phyloP scores from a whole-genome alignment of 1,284 basidiomycete genomes.

The Leucoagaricus sp. region DNA sequence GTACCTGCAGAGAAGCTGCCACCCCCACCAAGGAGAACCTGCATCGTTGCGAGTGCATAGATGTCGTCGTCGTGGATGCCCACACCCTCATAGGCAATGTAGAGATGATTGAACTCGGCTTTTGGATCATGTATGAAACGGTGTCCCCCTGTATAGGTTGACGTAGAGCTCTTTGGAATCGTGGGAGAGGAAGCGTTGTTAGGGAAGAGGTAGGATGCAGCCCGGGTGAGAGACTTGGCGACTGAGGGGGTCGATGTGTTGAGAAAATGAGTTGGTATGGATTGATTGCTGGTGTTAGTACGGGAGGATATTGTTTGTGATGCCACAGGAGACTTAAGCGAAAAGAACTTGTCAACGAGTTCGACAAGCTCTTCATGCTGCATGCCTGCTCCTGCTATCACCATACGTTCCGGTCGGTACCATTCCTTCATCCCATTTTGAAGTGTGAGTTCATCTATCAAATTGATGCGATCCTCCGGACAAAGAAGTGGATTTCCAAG shows the following conservation, averaged over 20 bases:
- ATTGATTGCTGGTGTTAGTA: constrained; percentile 28
- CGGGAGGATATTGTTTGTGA: constrained; percentile 30
- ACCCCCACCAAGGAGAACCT: constrained; percentile 94
- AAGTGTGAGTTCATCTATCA: constrained; percentile 69
- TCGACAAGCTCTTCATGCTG: constrained; percentile 87
- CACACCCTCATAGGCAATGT: constrained; percentile 91
- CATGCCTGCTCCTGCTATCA: constrained; percentile 93
- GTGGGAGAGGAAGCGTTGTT: constrained; percentile 32
- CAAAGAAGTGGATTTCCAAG: constrained; percentile 91
- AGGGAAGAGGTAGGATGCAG: constrained; percentile 72
- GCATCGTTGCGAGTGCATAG: constrained; percentile 92
- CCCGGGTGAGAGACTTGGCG: constrained; percentile 71
- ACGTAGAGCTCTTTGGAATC: constrained; percentile 41
- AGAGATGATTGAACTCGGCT: constrained; percentile 90
- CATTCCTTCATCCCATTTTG: constrained; percentile 76
- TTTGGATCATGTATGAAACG: constrained; percentile 69
- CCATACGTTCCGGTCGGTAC: constrained; percentile 94
- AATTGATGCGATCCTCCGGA: constrained; percentile 79
- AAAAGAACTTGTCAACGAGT: constrained; percentile 83
- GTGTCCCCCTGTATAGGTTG: constrained; percentile 87
- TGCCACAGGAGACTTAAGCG: constrained; percentile 43
- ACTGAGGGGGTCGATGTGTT: constrained; percentile 54
- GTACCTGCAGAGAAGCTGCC: constrained; percentile 92
- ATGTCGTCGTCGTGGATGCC: constrained; percentile 95
- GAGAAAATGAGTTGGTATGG: constrained; percentile 52